A percentile compares a stretch with the other conserved stretches of the same genome.
phyloP scores from a whole-genome alignment of 192 early-diverging fungal species.

The Kickxella alabastrina region DNA sequence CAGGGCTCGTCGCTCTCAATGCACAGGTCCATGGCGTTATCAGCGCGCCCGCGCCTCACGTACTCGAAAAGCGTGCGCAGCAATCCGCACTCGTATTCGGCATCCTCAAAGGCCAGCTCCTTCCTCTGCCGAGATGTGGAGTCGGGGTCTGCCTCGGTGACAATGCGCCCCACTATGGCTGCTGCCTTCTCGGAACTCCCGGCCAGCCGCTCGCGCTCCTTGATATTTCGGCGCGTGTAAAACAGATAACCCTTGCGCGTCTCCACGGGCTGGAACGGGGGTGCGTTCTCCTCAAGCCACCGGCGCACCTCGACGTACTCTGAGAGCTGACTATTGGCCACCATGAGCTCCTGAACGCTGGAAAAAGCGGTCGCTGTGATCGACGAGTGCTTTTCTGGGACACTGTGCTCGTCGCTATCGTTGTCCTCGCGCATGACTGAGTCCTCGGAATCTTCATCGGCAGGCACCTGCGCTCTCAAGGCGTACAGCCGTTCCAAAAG shows the following conservation, averaged over 20 bases:
- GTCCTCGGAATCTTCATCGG: slow-evolving; percentile 4
- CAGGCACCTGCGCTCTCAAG: slow-evolving; percentile 16
- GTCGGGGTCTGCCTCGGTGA: slow-evolving; percentile 42
- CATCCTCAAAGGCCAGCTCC: slow-evolving; percentile 27
- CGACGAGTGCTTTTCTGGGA: not conserved
- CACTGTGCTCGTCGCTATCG: not conserved
- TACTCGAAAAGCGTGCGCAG: slow-evolving; percentile 70
- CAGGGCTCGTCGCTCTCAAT: slow-evolving; percentile 69
- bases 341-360: slow-evolving; percentile 39
- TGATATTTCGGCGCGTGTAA: slow-evolving; percentile 46
- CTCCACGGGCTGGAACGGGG: slow-evolving; percentile 43
- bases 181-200: not conserved
- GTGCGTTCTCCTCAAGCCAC: slow-evolving; percentile 52
- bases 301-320: slow-evolving; percentile 45
- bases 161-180: not conserved
- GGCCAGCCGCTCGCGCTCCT: slow-evolving; percentile 9
- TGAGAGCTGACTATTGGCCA: slow-evolving; percentile 10
- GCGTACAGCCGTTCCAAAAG: slow-evolving; percentile 38
- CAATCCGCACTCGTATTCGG: slow-evolving; percentile 55
- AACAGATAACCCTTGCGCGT: slow-evolving; percentile 52
- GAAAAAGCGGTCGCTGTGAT: slow-evolving; percentile 23
- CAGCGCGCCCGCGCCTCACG: slow-evolving; percentile 66
- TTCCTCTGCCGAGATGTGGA: slow-evolving; percentile 36
- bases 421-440: not conserved
- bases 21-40: slow-evolving; percentile 69